Percentiles rank a stretch among this genome's conserved stretches.
phyloP scores from a whole-genome alignment of 805 yeast genomes.

The Zygosaccharomyces gambellarensis region DNA sequence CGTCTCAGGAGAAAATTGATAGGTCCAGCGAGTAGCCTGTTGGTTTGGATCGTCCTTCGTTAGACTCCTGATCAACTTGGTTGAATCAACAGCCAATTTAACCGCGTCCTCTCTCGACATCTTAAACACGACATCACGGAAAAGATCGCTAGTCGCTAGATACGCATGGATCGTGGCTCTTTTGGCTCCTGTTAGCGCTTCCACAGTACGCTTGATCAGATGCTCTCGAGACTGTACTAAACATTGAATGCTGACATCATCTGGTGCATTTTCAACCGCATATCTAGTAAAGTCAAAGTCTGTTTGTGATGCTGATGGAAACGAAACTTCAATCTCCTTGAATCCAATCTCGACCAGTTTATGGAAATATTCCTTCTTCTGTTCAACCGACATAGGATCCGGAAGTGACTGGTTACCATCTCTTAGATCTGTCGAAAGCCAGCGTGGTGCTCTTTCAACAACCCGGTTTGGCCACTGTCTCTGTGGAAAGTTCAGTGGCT shows the following conservation, averaged over 20 bases:
- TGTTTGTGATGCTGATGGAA: constrained; percentile 78
- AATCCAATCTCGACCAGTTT: constrained; percentile 69
- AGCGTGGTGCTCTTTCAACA: constrained; percentile 68
- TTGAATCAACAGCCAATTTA: constrained; percentile 64
- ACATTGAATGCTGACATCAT: constrained; percentile 68
- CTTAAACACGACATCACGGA: constrained; percentile 70
- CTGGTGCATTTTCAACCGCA: constrained; percentile 75
- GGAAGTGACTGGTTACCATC: constrained; percentile 81
- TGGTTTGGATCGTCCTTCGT: constrained; percentile 70
- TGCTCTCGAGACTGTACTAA: constrained; percentile 75
- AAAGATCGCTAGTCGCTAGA: constrained; percentile 69
- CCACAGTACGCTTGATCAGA: constrained; percentile 67
- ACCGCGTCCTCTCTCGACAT: constrained; percentile 67
- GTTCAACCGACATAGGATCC: constrained; percentile 74
- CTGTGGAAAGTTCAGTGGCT: constrained; percentile 51
- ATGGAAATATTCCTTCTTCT: constrained; percentile 70
- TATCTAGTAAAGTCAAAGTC: constrained; percentile 78
- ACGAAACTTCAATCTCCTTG: constrained; percentile 75
- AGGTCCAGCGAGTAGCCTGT: constrained; percentile 62
- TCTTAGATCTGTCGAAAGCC: constrained; percentile 76
- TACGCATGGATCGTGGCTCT: constrained; percentile 68
- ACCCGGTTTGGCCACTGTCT: constrained; percentile 68
- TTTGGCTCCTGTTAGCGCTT: constrained; percentile 66
- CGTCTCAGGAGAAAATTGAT: constrained; percentile 75
- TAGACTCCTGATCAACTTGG: constrained; percentile 59